Evolutionary conservation across 2,329 filamentous ascomycete genomes (phyloP).

Genomic region (Colletotrichum sp.): DNA sequence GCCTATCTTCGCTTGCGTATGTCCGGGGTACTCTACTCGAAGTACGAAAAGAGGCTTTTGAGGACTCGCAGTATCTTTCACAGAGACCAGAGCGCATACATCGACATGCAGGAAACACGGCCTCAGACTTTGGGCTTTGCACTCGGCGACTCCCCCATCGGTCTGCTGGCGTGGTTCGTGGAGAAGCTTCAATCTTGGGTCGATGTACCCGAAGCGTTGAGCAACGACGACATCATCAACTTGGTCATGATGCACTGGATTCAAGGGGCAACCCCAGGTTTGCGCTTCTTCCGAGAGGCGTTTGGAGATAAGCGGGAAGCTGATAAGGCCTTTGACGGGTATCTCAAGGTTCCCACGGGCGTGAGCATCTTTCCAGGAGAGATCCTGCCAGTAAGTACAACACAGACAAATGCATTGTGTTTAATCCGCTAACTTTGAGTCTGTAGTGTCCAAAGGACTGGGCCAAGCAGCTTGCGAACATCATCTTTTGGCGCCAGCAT

Average conservation of each 20-base stretch:
- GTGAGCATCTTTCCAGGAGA: not conserved
- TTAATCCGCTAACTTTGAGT: not conserved
- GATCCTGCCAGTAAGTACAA: not conserved
- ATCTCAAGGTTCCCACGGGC: not conserved
- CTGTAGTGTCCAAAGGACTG: conserved; percentile 4
- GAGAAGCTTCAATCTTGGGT: conserved; percentile 25
- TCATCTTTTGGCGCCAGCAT: conserved; percentile 12
- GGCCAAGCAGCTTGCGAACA: conserved; percentile 2
- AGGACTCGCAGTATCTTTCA: not conserved
- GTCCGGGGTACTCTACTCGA: not conserved
- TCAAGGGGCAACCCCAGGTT: not conserved
- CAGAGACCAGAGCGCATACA: not conserved
- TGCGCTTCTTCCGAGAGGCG: conserved; percentile 18
- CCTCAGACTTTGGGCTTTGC: conserved; percentile 1
- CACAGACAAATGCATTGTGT: not conserved
- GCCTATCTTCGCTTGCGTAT: not conserved
- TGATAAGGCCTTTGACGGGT: not conserved
- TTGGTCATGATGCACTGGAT: conserved; percentile 23
- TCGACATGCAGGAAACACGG: not conserved
- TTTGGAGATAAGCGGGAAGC: not conserved
- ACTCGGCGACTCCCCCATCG: conserved; percentile 36
- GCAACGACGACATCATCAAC: conserved; percentile 25
- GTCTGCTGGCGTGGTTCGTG: conserved; percentile 12
- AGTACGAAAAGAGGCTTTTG: not conserved
- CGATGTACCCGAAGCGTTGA: conserved; percentile 23